Conservation (phyloP, 2,329 filamentous ascomycete genomes). For the Trichoderma atrobrunneum region DNA sequence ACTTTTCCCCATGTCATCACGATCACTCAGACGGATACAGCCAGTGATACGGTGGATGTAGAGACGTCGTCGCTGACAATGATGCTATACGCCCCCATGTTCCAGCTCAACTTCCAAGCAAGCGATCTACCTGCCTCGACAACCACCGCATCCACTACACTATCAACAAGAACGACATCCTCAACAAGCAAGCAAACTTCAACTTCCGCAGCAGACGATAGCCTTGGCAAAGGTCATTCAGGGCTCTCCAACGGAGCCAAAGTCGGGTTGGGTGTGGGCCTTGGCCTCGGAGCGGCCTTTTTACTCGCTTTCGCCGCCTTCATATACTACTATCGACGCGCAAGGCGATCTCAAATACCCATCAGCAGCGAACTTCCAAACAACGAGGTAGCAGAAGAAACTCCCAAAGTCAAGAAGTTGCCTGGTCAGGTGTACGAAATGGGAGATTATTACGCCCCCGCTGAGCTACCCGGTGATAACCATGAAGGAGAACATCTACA, state of each 20-base stretch:
- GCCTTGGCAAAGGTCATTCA: background rate
- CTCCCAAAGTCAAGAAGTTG: background rate
- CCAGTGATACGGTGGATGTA: background rate
- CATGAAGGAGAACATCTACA: background rate
- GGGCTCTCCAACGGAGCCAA: slow-evolving; percentile 23
- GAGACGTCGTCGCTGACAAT: slow-evolving; percentile 13
- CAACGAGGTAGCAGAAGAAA: background rate
- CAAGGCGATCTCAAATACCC: background rate
- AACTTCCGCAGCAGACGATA: background rate
- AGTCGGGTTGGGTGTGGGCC: slow-evolving; percentile 22
- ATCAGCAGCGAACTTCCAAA: background rate
- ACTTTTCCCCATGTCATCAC: slow-evolving; percentile 14
- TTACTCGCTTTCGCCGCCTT: slow-evolving; percentile 15
- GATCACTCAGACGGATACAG: background rate
- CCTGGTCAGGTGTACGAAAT: slow-evolving; percentile 2
- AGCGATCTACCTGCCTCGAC: slow-evolving; percentile 25
- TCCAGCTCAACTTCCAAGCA: slow-evolving; percentile 31
- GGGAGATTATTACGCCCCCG: background rate
- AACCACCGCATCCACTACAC: background rate
- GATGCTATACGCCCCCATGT: slow-evolving; percentile 29
- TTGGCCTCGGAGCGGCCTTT: slow-evolving; percentile 7
- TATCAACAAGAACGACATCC: background rate
- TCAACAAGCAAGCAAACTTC: background rate
- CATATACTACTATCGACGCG: slow-evolving; percentile 16
- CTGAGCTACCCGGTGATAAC: background rate